These are phyloP conservation scores for Pythium sp. DNA, from an alignment of 352 stramenopile genomes.

Conservation along the genomic window DNA sequence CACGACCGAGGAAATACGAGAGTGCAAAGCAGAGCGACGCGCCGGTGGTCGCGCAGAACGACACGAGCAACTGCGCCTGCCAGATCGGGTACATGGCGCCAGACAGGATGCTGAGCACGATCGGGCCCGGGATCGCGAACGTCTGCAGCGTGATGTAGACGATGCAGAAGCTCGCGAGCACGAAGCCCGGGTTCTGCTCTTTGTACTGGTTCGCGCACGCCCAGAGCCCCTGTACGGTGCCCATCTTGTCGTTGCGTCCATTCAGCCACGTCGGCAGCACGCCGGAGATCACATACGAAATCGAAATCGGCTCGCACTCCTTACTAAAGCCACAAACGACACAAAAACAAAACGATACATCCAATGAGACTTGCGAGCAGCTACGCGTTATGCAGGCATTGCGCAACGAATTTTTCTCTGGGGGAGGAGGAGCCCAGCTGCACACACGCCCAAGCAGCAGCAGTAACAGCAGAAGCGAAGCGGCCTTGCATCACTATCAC, in stretches of 20 bases:
- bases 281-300: slow-evolving; percentile 73
- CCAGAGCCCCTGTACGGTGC: slow-evolving; percentile 76
- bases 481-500: not conserved
- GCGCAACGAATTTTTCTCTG: not conserved
- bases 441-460: not conserved
- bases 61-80: slow-evolving; percentile 75
- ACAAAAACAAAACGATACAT: slow-evolving; percentile 1
- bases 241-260: slow-evolving; percentile 84
- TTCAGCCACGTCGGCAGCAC: slow-evolving; percentile 79
- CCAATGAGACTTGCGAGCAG: slow-evolving; percentile 7
- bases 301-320: slow-evolving; percentile 68
- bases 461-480: not conserved
- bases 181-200: slow-evolving; percentile 64
- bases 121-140: slow-evolving; percentile 85
- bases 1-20: slow-evolving; percentile 81
- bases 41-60: slow-evolving; percentile 79
- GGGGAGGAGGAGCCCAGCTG: not conserved
- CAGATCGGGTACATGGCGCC: slow-evolving; percentile 86
- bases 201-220: slow-evolving; percentile 77
- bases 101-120: slow-evolving; percentile 85
- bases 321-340: slow-evolving; percentile 23
- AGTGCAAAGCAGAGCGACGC: slow-evolving; percentile 84
- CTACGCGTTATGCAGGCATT: slow-evolving; percentile 9
- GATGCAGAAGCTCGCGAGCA: slow-evolving; percentile 78
- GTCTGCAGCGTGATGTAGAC: slow-evolving; percentile 87